phyloP scores from a whole-genome alignment of 176 grass and related monocot species.

The Tillandsia fasciculata region DNA sequence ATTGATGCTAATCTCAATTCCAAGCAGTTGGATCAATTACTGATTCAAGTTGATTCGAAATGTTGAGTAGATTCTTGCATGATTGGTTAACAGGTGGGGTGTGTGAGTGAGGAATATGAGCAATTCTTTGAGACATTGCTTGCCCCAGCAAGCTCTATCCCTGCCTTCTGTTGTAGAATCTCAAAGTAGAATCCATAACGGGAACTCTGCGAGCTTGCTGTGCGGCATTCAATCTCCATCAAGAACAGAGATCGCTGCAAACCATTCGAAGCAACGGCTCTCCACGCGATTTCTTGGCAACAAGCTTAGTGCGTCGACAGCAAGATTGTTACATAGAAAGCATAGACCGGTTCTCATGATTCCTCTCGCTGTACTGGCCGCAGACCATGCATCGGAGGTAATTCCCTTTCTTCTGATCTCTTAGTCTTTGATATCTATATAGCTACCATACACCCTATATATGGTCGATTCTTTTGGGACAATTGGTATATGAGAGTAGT shows the following conservation, averaged over 20 bases:
- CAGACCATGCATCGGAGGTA: constrained; percentile 42
- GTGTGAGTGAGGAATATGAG: constrained; percentile 24
- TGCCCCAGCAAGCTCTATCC: constrained; percentile 29
- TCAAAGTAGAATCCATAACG: neutral
- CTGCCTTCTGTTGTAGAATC: constrained; percentile 10
- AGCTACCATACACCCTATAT: neutral
- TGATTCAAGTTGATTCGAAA: too few species aligned
- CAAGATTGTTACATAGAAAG: constrained; percentile 15
- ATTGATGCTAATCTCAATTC: too few species aligned
- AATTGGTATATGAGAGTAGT: too few species aligned
- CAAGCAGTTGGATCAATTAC: too few species aligned
- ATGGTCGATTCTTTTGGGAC: constrained; percentile 4
- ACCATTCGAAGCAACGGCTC: neutral
- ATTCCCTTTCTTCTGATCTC: neutral
- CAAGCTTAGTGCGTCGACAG: constrained; percentile 11
- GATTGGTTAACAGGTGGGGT: neutral
- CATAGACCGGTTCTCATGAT: constrained; percentile 1
- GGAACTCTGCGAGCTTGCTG: constrained; percentile 17
- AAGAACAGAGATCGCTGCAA: constrained; percentile 3
- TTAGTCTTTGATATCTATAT: neutral
- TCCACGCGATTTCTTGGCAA: constrained; percentile 16
- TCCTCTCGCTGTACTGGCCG: constrained; percentile 24
- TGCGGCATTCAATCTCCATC: constrained; percentile 20
- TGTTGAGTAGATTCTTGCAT: too few species aligned
- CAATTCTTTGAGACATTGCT: constrained; percentile 30